Evolutionary conservation across 2,329 filamentous ascomycete genomes (phyloP).

Genomic region (Alternaria ventricosa): DNA sequence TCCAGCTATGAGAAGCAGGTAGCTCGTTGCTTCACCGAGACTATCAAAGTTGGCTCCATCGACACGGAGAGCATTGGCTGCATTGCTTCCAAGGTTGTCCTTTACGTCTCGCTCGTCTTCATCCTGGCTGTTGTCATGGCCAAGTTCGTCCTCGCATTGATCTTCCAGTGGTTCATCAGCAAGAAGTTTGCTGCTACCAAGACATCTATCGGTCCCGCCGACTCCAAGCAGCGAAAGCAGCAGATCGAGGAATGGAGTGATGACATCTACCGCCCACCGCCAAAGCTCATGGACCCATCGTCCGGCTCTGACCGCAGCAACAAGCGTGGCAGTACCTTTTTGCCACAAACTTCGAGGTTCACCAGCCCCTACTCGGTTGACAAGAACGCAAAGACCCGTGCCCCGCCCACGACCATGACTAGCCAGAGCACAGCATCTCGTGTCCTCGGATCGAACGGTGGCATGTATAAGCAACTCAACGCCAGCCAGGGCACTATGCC

Average conservation of each 20-base stretch:
- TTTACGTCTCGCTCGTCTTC: slow-evolving; percentile 90
- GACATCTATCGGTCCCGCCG: slow-evolving; percentile 76
- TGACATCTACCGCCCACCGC: slow-evolving; percentile 92
- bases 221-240: slow-evolving; percentile 82
- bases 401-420: slow-evolving; percentile 89
- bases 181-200: slow-evolving; percentile 83
- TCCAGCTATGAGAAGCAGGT: slow-evolving; percentile 77
- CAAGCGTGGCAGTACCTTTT: slow-evolving; percentile 82
- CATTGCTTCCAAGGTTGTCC: slow-evolving; percentile 95
- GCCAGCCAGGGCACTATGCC: slow-evolving; percentile 64
- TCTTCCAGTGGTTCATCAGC: slow-evolving; percentile 97
- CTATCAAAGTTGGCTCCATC: slow-evolving; percentile 93
- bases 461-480: slow-evolving; percentile 71
- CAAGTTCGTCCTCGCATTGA: slow-evolving; percentile 85
- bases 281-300: slow-evolving; percentile 77
- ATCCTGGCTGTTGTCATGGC: slow-evolving; percentile 87
- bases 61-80: slow-evolving; percentile 97
- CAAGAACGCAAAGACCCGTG: slow-evolving; percentile 58
- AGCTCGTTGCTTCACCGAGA: slow-evolving; percentile 87
- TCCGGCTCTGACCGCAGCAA: slow-evolving; percentile 70
- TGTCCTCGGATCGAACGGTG: slow-evolving; percentile 68
- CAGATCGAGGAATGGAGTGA: slow-evolving; percentile 99
- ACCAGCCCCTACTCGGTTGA: slow-evolving; percentile 87
- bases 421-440: slow-evolving; percentile 81
- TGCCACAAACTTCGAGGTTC: slow-evolving; percentile 94